phyloP scores from a whole-genome alignment of 495 filamentous ascomycete genomes.

The Oidiodendron maius region DNA sequence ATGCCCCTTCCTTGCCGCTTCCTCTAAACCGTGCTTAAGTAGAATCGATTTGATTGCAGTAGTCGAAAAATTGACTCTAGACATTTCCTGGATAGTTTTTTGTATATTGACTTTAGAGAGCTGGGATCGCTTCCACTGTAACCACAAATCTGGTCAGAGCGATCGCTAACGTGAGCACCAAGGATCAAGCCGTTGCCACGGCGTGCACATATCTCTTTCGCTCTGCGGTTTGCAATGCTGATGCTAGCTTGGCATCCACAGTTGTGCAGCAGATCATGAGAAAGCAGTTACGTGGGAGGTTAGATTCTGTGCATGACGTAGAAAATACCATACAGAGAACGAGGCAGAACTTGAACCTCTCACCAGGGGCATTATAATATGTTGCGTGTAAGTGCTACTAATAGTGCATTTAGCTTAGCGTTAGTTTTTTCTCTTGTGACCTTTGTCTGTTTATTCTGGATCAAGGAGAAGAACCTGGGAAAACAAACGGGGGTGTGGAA shows the following conservation, averaged over 20 bases:
- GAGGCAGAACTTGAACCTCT: slow-evolving; percentile 62
- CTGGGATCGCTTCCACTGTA: slow-evolving; percentile 46
- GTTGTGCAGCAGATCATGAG: slow-evolving; percentile 69
- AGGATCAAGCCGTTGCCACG: slow-evolving; percentile 73
- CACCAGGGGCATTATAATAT: slow-evolving; percentile 54
- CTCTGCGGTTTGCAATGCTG: slow-evolving; percentile 70
- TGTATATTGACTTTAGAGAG: too few relatives aligned
- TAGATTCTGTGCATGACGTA: slow-evolving; percentile 53
- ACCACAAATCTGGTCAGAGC: slow-evolving; percentile 58
- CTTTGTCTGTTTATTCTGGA: slow-evolving; percentile 25
- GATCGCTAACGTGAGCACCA: slow-evolving; percentile 61
- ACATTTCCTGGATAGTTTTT: too few relatives aligned
- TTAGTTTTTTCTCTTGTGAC: slow-evolving; percentile 22
- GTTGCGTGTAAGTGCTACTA: slow-evolving; percentile 45
- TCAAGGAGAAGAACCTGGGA: slow-evolving; percentile 38
- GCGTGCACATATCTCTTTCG: slow-evolving; percentile 87
- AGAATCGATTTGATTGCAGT: too few relatives aligned
- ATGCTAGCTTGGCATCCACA: slow-evolving; percentile 64
- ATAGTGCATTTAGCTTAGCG: slow-evolving; percentile 29
- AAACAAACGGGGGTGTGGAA: slow-evolving; percentile 8
- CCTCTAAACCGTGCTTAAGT: too few relatives aligned
- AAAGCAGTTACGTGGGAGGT: slow-evolving; percentile 40
- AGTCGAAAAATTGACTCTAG: too few relatives aligned
- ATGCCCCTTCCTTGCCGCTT: too few relatives aligned
- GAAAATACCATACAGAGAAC: slow-evolving; percentile 67